phyloP scores from a whole-genome alignment of 1,139 yeast species.

The Pichia kudriavzevii region DNA sequence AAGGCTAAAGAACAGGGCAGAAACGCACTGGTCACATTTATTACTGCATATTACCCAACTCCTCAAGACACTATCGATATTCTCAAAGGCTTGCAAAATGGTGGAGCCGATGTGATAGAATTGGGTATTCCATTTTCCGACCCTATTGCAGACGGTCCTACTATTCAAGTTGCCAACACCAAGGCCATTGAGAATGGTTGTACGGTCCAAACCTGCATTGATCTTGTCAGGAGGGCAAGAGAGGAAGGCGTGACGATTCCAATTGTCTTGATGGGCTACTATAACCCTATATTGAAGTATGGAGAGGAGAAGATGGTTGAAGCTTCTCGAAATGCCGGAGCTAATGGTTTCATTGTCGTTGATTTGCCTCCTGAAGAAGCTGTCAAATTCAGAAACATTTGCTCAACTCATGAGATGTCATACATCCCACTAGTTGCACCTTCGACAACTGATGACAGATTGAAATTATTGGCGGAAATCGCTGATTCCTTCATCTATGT shows the following conservation, averaged over 20 bases:
- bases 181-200: slow-evolving; percentile 76
- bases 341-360: slow-evolving; percentile 88
- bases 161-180: slow-evolving; percentile 82
- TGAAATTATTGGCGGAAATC: slow-evolving; percentile 66
- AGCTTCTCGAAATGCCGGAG: slow-evolving; percentile 82
- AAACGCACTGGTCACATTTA: slow-evolving; percentile 82
- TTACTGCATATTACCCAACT: slow-evolving; percentile 92
- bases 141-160: slow-evolving; percentile 98
- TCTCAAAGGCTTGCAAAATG: slow-evolving; percentile 80
- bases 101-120: slow-evolving; percentile 93
- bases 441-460: slow-evolving; percentile 85
- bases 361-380: slow-evolving; percentile 99
- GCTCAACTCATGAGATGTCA: slow-evolving; percentile 63
- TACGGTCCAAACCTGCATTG: slow-evolving; percentile 60
- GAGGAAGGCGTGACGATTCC: slow-evolving; percentile 80
- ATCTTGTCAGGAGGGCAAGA: slow-evolving; percentile 70
- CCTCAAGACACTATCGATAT: slow-evolving; percentile 82
- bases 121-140: slow-evolving; percentile 97
- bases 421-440: slow-evolving; percentile 95
- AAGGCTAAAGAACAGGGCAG: slow-evolving; percentile 70
- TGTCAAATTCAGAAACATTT: slow-evolving; percentile 66
- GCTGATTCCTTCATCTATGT: slow-evolving; percentile 95
- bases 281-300: slow-evolving; percentile 83
- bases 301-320: slow-evolving; percentile 79
- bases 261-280: slow-evolving; percentile 91